Conservation (phyloP, 495 filamentous ascomycete species). For the Hypoxylon cercidicola region DNA sequence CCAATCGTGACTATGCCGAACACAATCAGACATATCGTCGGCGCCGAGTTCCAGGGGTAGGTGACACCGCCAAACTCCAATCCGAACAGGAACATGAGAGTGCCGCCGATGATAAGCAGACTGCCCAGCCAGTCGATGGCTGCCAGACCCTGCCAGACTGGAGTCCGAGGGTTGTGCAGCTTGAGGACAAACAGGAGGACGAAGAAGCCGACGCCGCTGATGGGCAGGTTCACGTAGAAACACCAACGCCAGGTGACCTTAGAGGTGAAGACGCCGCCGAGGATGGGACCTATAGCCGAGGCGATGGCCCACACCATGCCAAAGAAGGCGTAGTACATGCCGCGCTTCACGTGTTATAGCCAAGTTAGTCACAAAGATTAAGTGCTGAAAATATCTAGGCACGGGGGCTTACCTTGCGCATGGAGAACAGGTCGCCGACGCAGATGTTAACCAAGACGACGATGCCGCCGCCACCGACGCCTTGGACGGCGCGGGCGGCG, state of each 20-base stretch:
- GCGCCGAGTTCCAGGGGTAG: constrained; percentile 76
- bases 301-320: constrained; percentile 79
- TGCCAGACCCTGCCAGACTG: constrained; percentile 70
- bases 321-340: constrained; percentile 64
- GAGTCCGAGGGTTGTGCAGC: constrained; percentile 76
- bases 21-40: constrained; percentile 78
- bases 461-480: constrained; percentile 80
- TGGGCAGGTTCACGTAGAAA: constrained; percentile 63
- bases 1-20: constrained; percentile 70
- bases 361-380: no score
- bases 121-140: constrained; percentile 79
- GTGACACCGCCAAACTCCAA: constrained; percentile 78
- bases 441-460: constrained; percentile 81
- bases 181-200: constrained; percentile 75
- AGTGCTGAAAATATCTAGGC: no score
- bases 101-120: constrained; percentile 73
- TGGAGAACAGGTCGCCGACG: constrained; percentile 79
- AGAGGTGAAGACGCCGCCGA: constrained; percentile 77
- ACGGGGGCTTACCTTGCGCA: no score
- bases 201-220: constrained; percentile 71
- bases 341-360: no score
- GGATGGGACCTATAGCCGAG: constrained; percentile 74
- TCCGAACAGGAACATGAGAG: constrained; percentile 81
- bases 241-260: constrained; percentile 51
- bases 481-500: constrained; percentile 79